Conservation (phyloP, 2,329 filamentous ascomycete species). For the Colletotrichum simmondsii region DNA sequence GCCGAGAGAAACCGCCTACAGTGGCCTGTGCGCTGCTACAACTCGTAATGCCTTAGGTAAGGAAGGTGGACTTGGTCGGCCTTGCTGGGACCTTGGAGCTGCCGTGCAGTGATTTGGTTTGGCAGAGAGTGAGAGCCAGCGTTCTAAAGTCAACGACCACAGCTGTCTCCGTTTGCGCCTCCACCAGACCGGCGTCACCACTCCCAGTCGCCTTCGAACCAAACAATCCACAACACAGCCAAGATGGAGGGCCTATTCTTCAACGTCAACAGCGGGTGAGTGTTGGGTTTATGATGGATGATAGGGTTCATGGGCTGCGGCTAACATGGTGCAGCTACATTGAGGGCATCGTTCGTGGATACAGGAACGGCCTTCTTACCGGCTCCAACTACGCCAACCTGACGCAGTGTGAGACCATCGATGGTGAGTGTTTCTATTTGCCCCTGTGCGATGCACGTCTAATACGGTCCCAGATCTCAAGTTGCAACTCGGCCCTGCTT, state of each 20-base stretch:
- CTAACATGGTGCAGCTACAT: conserved; percentile 76
- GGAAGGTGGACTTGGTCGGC: conserved; percentile 8
- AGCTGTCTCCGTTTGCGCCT: conserved; percentile 31
- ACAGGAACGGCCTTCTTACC: conserved; percentile 93
- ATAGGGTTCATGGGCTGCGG: not conserved
- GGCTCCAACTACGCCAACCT: conserved; percentile 93
- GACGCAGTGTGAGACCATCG: conserved; percentile 97
- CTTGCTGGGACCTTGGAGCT: conserved; percentile 28
- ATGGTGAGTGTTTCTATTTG: conserved; percentile 69
- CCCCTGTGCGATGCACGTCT: conserved; percentile 26
- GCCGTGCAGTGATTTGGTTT: conserved; percentile 15
- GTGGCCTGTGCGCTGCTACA: conserved; percentile 13
- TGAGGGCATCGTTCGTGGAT: conserved; percentile 96
- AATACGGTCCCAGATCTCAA: conserved; percentile 79
- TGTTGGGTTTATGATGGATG: conserved; percentile 15
- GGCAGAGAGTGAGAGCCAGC: not conserved
- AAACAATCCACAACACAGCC: conserved; percentile 18
- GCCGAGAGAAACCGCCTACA: conserved; percentile 7
- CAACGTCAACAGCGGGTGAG: conserved; percentile 92
- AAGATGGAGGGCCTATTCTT: conserved; percentile 92
- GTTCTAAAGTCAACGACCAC: conserved; percentile 24
- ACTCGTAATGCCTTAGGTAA: conserved; percentile 13
- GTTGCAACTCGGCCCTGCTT: conserved; percentile 94
- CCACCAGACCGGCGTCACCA: conserved; percentile 31
- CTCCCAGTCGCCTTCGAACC: conserved; percentile 1